Evolutionary conservation across 169 alveolate species (phyloP), one percentile per base, ranked within the genome.

Genomic region (Plasmodium adleri): DNA sequence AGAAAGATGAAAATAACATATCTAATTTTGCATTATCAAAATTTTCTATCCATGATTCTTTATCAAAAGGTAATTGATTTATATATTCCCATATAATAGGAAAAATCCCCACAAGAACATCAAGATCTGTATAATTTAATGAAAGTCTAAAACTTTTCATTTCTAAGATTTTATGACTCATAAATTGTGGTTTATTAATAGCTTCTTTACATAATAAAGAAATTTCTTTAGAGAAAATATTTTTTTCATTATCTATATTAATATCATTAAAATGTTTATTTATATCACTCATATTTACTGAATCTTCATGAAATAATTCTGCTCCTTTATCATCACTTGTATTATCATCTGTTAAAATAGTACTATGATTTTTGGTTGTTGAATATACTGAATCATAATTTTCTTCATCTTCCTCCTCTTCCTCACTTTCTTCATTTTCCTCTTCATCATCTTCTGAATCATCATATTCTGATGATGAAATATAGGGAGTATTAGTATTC

Each of bases 111-210:
- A 83, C 59, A 12, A 83, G 54, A 5, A 83, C 85, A 83, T 83
- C 91, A 56, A 83, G 9, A 72, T 83, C 91, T 26, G 80, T 83
- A 28, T 54, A 83, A 83, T 83, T 83, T 58, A 68, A 63, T n/a
- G 91, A 83, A 9, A 83, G 91, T 56, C 91, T 68, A 72, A 83
- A 83, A 68, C 85, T 83, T 68, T 83, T 83, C 91, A 83, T 83
- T 68, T 83, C 91, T 63, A 83, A 58, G 10, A 83, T 83, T 83
- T 83, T 83, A 63, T 83, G 80, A 67, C 83, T 83, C 91, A 83
- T 83, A 67, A 52, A 62, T 58, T 83, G 91, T 13, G 91, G 91
- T 67, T 83, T 83, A 9, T 83, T 83, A 68, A 83, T 15, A 54
- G 91, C 91, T 83, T 83, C 85, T 68, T 83, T 83, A 26, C 91